Percentiles rank a stretch among this genome's conserved stretches.
phyloP scores from a whole-genome alignment of 176 grass and related monocot genomes.

The Tillandsia fasciculata region DNA sequence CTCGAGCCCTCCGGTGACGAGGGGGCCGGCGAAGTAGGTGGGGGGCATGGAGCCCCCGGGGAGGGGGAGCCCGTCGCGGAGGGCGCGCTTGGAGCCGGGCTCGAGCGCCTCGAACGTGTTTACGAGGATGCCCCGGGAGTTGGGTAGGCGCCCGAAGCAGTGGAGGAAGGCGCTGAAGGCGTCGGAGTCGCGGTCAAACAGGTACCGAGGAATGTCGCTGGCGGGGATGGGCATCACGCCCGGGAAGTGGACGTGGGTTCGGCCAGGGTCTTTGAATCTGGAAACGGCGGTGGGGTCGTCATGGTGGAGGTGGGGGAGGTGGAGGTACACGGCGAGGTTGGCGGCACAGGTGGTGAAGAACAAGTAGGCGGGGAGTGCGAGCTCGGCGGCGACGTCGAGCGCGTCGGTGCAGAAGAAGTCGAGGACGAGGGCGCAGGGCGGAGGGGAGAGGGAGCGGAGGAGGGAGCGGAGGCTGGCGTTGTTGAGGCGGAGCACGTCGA shows the following conservation, averaged over 20 bases:
- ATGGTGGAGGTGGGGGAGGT: neutral
- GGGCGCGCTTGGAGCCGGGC: conserved; percentile 12
- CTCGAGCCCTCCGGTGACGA: conserved; percentile 17
- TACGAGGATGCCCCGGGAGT: conserved; percentile 27
- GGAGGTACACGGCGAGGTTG: conserved; percentile 11
- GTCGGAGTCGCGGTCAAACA: conserved; percentile 23
- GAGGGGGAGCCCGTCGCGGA: conserved; percentile 19
- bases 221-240: conserved; percentile 30
- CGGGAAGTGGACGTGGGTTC: conserved; percentile 16
- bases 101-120: conserved; percentile 55
- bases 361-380: conserved; percentile 39
- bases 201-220: conserved; percentile 9
- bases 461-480: conserved; percentile 13
- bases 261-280: conserved; percentile 19
- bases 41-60: conserved; percentile 18
- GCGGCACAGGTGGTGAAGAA: conserved; percentile 24
- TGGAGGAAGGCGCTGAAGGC: conserved; percentile 7
- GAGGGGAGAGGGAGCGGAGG: conserved; percentile 15
- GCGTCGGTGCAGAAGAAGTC: conserved; percentile 37
- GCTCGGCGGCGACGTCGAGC: conserved; percentile 26
- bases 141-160: neutral
- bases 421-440: conserved; percentile 29
- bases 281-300: neutral
- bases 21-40: conserved; percentile 44
- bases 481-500: conserved; percentile 23